Percentiles rank a stretch among this genome's conserved stretches.
Conservation (phyloP, 129 eudicot genomes). For the Rutidosis leptorrhynchoides region DNA sequence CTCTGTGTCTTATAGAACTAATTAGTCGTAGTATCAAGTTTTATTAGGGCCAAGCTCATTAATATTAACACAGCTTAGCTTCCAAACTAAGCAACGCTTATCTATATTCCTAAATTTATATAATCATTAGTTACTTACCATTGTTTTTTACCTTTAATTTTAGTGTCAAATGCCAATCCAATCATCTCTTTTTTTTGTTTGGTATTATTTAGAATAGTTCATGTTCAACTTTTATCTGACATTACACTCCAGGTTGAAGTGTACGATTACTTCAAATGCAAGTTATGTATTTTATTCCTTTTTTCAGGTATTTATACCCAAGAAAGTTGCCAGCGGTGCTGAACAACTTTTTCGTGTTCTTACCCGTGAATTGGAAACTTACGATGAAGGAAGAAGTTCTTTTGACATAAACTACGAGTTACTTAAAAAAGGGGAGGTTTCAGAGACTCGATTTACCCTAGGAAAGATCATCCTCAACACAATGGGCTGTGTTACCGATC, state of each 20-base stretch:
- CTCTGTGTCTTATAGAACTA: no score
- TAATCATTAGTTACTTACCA: no score
- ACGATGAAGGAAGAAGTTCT: conserved; percentile 30
- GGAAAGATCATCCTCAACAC: conserved; percentile 76
- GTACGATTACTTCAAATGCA: background rate
- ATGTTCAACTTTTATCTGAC: conserved; percentile 6
- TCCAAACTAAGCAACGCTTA: no score
- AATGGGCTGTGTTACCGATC: conserved; percentile 30
- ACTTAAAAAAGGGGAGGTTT: conserved; percentile 46
- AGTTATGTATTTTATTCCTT: background rate
- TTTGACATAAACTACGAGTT: conserved; percentile 41
- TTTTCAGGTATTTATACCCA: conserved; percentile 63
- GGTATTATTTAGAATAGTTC: conserved; percentile 10
- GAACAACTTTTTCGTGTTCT: conserved; percentile 36
- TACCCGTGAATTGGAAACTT: conserved; percentile 16
- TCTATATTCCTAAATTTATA: no score
- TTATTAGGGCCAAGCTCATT: no score
- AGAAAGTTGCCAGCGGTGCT: conserved; percentile 30
- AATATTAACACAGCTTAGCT: no score
- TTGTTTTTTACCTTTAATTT: no score
- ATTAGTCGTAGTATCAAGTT: no score
- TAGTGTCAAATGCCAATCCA: background rate
- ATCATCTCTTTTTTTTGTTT: background rate
- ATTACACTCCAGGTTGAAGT: background rate
- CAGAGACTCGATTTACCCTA: conserved; percentile 57